Percentiles rank a stretch among this genome's conserved stretches.
Evolutionary conservation across 441 rosid species (phyloP).

Genomic region (Iberis amara): DNA sequence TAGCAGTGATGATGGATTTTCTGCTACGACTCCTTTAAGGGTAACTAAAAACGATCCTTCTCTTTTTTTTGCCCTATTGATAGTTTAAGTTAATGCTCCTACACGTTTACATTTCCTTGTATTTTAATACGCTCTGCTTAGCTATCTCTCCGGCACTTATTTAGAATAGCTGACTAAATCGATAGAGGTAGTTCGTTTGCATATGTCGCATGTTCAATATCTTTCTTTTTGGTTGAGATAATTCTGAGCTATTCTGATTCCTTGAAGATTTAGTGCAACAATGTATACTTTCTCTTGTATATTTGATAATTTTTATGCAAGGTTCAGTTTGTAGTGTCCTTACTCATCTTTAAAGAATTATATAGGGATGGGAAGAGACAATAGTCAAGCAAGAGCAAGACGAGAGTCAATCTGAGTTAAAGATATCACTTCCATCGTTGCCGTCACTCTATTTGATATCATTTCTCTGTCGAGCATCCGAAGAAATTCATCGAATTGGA

Average conservation of each 20-base stretch:
- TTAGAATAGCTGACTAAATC: not conserved
- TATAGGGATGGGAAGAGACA: slow-evolving; percentile 98
- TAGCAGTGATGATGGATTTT: slow-evolving; percentile 75
- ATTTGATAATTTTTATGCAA: slow-evolving; percentile 1
- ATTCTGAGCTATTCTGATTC: not conserved
- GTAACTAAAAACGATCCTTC: slow-evolving; percentile 35
- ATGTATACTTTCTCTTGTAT: slow-evolving; percentile 11
- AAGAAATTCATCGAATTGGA: slow-evolving; percentile 94
- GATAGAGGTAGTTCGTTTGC: not conserved
- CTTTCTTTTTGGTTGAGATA: slow-evolving; percentile 1
- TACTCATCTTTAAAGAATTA: slow-evolving; percentile 32
- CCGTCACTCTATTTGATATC: slow-evolving; percentile 89
- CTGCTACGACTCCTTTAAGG: slow-evolving; percentile 69
- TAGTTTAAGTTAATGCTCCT: not conserved
- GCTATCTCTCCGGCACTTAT: slow-evolving; percentile 12
- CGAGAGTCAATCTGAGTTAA: slow-evolving; percentile 70
- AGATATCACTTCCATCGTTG: slow-evolving; percentile 86
- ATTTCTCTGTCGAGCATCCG: slow-evolving; percentile 85
- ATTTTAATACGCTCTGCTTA: slow-evolving; percentile 2
- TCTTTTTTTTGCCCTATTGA: slow-evolving; percentile 9
- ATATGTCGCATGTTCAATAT: not conserved
- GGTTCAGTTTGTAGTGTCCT: slow-evolving; percentile 16
- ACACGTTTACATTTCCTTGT: slow-evolving; percentile 10
- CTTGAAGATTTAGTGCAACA: slow-evolving; percentile 1
- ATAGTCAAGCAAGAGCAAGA: slow-evolving; percentile 81